Percentiles rank a stretch among this genome's conserved stretches.
Conservation (phyloP, 2,329 filamentous ascomycete species). For the Didymosphaeria variabile region DNA sequence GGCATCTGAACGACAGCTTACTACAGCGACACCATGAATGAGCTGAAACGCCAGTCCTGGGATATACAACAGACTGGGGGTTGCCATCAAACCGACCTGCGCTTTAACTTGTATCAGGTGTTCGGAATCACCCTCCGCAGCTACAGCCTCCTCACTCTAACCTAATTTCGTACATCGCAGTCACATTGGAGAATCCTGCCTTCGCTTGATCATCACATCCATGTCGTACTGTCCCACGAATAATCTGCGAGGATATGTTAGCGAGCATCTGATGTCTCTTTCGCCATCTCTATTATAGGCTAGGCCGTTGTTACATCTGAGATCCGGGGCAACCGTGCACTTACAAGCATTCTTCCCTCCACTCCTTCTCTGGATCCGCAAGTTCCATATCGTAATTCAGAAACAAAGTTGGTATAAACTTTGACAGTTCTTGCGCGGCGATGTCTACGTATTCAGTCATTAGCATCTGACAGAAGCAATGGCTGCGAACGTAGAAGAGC, state of each 20-base stretch:
- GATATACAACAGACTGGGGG: too few species aligned
- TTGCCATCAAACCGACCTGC: too few species aligned
- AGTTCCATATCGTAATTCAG: slow-evolving; percentile 1
- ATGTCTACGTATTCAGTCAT: not conserved
- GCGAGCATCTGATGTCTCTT: not conserved
- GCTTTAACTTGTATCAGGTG: not conserved
- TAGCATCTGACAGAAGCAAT: not conserved
- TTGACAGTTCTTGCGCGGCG: not conserved
- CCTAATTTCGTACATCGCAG: not conserved
- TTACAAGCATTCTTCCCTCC: slow-evolving; percentile 1
- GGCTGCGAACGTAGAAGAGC: not conserved
- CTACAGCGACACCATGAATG: too few species aligned
- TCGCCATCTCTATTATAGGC: not conserved
- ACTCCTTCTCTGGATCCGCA: slow-evolving; percentile 4
- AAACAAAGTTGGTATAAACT: not conserved
- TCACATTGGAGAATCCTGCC: not conserved
- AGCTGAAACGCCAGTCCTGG: too few species aligned
- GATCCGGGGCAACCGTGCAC: not conserved
- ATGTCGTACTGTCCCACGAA: slow-evolving; percentile 7
- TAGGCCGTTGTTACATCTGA: not conserved
- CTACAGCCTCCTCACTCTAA: not conserved
- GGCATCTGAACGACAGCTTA: too few species aligned
- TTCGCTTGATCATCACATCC: slow-evolving; percentile 3
- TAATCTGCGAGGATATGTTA: not conserved
- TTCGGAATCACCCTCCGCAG: not conserved